phyloP scores from a whole-genome alignment of 2,329 filamentous ascomycete species.

The Annulohypoxylon truncatum region DNA sequence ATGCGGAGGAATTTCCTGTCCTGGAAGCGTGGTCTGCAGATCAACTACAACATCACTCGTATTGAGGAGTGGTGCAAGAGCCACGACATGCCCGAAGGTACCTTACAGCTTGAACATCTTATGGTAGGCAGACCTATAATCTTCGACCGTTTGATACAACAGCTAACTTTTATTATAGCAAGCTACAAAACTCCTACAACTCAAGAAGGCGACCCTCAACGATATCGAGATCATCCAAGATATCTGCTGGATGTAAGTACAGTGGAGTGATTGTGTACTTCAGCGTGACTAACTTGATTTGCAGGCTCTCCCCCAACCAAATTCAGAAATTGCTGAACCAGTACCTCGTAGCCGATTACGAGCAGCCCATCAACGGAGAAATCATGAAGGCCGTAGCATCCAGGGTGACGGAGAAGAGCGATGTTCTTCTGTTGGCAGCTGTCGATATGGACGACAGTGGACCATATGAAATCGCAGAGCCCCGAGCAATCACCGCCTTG shows the following conservation, averaged over 20 bases:
- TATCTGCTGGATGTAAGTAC: conserved; percentile 97
- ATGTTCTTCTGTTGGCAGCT: conserved; percentile 90
- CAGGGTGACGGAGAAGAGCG: conserved; percentile 96
- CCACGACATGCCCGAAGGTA: conserved; percentile 99
- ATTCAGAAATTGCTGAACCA: conserved; percentile 99
- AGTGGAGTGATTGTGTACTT: conserved; percentile 7
- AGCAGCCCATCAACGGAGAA: conserved; percentile 98
- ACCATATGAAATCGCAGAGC: conserved; percentile 98
- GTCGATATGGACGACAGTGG: conserved; percentile 99
- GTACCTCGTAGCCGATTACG: conserved; percentile 97
- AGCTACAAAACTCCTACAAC: conserved; percentile 96
- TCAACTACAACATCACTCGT: conserved; percentile 99
- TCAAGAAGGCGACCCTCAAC: conserved; percentile 99
- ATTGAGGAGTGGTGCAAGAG: conserved; percentile 99
- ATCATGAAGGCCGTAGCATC: conserved; percentile 99
- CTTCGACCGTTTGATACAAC: background rate
- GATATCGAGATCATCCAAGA: conserved; percentile 99
- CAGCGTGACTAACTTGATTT: conserved; percentile 30
- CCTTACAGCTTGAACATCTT: conserved; percentile 94
- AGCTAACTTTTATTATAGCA: conserved; percentile 66
- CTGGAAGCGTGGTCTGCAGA: conserved; percentile 98
- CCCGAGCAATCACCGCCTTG: conserved; percentile 91
- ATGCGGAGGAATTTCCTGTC: conserved; percentile 99
- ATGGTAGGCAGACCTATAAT: conserved; percentile 74
- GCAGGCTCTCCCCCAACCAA: conserved; percentile 94